phyloP scores from a whole-genome alignment of 2,329 filamentous ascomycete species.

The Pseudonectria foliicola region DNA sequence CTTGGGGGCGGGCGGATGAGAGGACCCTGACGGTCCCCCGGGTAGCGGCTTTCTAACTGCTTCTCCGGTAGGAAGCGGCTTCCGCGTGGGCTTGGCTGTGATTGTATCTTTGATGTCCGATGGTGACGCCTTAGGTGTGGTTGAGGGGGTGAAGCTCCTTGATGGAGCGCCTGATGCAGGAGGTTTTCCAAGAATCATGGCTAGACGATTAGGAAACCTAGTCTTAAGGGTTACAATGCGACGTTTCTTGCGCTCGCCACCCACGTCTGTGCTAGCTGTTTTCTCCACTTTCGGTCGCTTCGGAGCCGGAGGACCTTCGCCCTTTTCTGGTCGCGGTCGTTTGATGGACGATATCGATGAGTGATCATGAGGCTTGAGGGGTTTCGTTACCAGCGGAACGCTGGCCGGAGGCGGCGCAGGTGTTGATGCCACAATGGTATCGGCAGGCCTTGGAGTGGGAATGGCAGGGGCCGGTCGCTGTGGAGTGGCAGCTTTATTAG shows the following conservation, averaged over 20 bases:
- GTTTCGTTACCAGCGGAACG: constrained; percentile 13
- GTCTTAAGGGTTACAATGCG: constrained; percentile 32
- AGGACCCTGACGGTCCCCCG: constrained; percentile 17
- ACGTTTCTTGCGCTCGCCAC: constrained; percentile 23
- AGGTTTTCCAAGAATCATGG: constrained; percentile 26
- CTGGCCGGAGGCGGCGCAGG: constrained; percentile 18
- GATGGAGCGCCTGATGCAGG: constrained; percentile 13
- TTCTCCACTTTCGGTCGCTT: constrained; percentile 34
- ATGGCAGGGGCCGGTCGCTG: constrained; percentile 10
- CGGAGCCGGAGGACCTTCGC: constrained; percentile 27
- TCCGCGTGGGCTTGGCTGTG: constrained; percentile 28
- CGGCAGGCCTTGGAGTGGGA: constrained; percentile 8
- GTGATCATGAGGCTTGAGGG: constrained; percentile 12
- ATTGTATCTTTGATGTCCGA: constrained; percentile 23
- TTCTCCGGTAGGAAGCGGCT: constrained; percentile 29
- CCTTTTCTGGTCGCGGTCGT: constrained; percentile 31
- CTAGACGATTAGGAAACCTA: constrained; percentile 27
- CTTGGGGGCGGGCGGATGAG: constrained; percentile 19
- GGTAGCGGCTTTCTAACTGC: constrained; percentile 26
- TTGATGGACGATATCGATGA: constrained; percentile 22
- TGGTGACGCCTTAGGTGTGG: constrained; percentile 19
- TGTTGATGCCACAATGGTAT: constrained; percentile 23
- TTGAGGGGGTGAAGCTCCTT: constrained; percentile 28
- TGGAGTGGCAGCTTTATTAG: constrained; percentile 21
- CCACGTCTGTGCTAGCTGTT: constrained; percentile 12